These are phyloP conservation scores for Pythium vanterpoolii DNA, from an alignment of 352 stramenopile species.

Conservation along the genomic window DNA sequence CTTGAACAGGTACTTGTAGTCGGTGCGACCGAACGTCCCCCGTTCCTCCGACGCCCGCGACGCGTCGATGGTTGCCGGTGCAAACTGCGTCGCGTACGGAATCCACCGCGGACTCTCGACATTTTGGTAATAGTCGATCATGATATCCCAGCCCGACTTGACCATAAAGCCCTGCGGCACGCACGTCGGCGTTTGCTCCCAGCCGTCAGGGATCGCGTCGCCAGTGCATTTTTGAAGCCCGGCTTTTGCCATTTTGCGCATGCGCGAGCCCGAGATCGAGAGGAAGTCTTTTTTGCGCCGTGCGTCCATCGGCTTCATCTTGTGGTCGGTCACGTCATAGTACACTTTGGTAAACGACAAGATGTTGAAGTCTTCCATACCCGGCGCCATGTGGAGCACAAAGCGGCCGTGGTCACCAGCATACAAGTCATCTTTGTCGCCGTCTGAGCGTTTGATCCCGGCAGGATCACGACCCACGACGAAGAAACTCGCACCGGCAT, in stretches of 20 bases:
- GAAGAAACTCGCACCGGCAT: slow-evolving; percentile 96
- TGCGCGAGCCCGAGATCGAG: slow-evolving; percentile 97
- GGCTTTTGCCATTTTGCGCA: slow-evolving; percentile 95
- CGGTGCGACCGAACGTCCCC: slow-evolving; percentile 63
- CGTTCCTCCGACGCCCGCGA: slow-evolving; percentile 48
- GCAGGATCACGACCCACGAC: slow-evolving; percentile 97
- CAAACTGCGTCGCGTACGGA: slow-evolving; percentile 74
- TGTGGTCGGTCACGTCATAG: slow-evolving; percentile 97
- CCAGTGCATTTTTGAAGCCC: slow-evolving; percentile 90
- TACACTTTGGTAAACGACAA: slow-evolving; percentile 96
- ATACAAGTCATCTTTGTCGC: slow-evolving; percentile 96
- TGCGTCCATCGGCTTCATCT: slow-evolving; percentile 96
- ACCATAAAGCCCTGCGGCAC: slow-evolving; percentile 98
- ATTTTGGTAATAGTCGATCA: slow-evolving; percentile 99
- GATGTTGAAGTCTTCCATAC: slow-evolving; percentile 94
- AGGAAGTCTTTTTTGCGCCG: slow-evolving; percentile 95
- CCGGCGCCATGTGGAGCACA: slow-evolving; percentile 95
- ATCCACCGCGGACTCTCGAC: slow-evolving; percentile 85
- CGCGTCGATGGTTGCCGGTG: slow-evolving; percentile 39
- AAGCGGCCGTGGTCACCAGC: slow-evolving; percentile 96
- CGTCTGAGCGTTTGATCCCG: slow-evolving; percentile 96
- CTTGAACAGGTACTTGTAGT: slow-evolving; percentile 79
- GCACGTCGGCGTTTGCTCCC: slow-evolving; percentile 85
- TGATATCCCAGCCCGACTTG: slow-evolving; percentile 96
- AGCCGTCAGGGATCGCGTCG: slow-evolving; percentile 61